phyloP scores from a whole-genome alignment of 1,284 basidiomycete species.

The Grifola frondosa region DNA sequence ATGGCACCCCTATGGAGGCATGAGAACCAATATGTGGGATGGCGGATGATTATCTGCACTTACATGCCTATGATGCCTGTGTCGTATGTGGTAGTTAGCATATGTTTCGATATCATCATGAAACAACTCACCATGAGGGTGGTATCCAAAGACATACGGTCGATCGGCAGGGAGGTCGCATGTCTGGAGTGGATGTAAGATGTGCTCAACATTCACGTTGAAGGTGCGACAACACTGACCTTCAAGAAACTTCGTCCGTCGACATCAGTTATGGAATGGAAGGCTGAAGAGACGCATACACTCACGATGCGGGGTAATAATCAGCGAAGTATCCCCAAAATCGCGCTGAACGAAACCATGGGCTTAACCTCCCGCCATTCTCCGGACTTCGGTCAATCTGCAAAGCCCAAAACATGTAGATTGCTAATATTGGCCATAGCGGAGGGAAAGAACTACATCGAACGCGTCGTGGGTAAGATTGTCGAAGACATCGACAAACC shows the following conservation, averaged over 20 bases:
- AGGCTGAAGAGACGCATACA: slow-evolving; percentile 23
- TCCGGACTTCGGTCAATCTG: slow-evolving; percentile 80
- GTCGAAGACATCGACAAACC: slow-evolving; percentile 3
- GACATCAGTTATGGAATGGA: background rate
- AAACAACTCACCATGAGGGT: slow-evolving; percentile 79
- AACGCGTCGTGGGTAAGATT: too few relatives aligned
- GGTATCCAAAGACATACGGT: slow-evolving; percentile 96
- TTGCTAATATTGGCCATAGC: slow-evolving; percentile 81
- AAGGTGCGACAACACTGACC: slow-evolving; percentile 34
- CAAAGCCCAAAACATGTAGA: slow-evolving; percentile 83
- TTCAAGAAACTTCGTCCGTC: slow-evolving; percentile 52
- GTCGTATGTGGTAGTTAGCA: background rate
- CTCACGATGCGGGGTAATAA: slow-evolving; percentile 90
- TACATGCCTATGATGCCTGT: slow-evolving; percentile 90
- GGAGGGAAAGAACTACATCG: slow-evolving; percentile 78
- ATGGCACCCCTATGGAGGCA: slow-evolving; percentile 76
- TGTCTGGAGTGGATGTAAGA: slow-evolving; percentile 48
- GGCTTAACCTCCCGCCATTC: slow-evolving; percentile 72
- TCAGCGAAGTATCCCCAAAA: slow-evolving; percentile 89
- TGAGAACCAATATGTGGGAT: background rate
- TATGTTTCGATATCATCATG: background rate
- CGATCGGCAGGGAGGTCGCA: slow-evolving; percentile 88
- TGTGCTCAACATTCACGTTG: background rate
- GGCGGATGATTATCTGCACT: slow-evolving; percentile 29
- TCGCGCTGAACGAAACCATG: slow-evolving; percentile 71